These are phyloP conservation scores for Trichoderma sp. DNA, from an alignment of 2,329 filamentous ascomycete genomes.

Conservation along the genomic window DNA sequence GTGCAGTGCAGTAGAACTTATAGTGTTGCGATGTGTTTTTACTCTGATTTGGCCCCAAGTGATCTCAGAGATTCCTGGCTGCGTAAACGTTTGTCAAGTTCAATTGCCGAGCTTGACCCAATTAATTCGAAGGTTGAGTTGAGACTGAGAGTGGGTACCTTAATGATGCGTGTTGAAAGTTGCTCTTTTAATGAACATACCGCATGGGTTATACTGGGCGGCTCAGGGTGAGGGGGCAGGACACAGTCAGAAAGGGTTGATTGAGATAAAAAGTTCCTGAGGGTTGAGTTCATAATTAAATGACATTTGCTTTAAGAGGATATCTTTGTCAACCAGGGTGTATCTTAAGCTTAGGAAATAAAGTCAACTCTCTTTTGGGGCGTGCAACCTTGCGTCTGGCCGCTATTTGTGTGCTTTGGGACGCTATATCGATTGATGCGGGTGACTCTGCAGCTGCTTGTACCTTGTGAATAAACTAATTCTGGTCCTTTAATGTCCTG, in stretches of 20 bases:
- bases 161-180: neutral
- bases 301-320: neutral
- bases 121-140: neutral
- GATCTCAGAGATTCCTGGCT: neutral
- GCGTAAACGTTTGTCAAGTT: neutral
- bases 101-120: neutral
- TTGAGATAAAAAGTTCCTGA: neutral
- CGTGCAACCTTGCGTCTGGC: neutral
- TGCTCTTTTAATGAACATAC: neutral
- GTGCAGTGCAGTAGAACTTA: neutral
- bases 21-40: neutral
- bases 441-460: neutral
- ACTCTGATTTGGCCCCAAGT: neutral
- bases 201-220: neutral
- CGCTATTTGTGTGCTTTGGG: neutral
- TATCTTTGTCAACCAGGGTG: neutral
- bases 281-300: neutral
- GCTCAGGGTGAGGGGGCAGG: neutral
- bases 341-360: neutral
- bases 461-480: neutral
- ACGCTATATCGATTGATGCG: neutral
- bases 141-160: neutral
- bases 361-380: neutral
- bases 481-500: neutral
- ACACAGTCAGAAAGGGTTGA: neutral